Conservation (phyloP, 2,329 filamentous ascomycete species). For the Fusarium fracticaudum region DNA sequence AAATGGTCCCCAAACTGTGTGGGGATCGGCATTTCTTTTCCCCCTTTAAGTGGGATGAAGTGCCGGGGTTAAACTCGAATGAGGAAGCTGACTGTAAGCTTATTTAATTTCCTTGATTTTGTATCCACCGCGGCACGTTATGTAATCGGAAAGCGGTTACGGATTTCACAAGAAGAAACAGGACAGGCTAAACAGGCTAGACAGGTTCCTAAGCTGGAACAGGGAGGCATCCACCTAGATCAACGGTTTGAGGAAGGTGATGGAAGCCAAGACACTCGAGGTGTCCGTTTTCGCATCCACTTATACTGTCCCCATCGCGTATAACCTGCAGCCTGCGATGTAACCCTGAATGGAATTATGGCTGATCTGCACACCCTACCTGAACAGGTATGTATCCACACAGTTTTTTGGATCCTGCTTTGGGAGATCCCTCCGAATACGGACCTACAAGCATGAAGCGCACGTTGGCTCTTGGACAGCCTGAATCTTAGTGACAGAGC, state of each 20-base stretch:
- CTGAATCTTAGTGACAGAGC: neutral
- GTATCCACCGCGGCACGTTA: neutral
- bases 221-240: neutral
- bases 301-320: neutral
- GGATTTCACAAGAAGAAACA: neutral
- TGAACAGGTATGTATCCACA: neutral
- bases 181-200: neutral
- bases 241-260: neutral
- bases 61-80: neutral
- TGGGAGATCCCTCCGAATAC: conserved; percentile 6
- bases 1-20: neutral
- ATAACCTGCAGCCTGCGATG: neutral
- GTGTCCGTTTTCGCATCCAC: neutral
- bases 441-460: neutral
- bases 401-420: neutral
- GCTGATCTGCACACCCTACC: neutral
- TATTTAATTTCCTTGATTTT: neutral
- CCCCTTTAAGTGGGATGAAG: neutral
- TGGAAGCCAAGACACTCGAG: neutral
- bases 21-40: neutral
- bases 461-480: neutral
- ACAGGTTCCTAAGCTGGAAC: neutral
- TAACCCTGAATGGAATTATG: neutral
- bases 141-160: neutral
- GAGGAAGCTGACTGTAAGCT: neutral